phyloP scores from a whole-genome alignment of 345 rosid genomes.

The Pistacia vera region DNA sequence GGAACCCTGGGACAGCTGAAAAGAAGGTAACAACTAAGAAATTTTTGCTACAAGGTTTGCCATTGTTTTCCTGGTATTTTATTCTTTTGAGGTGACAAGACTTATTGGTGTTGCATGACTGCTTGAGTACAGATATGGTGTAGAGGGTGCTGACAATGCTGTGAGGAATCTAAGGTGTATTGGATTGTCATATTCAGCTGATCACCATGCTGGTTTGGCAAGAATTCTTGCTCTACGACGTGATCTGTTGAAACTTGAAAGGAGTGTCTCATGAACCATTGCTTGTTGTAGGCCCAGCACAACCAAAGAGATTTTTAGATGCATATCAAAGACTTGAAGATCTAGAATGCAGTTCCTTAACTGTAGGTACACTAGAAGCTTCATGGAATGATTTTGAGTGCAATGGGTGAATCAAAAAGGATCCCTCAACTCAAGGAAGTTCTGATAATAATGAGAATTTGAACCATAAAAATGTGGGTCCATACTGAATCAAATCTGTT shows the following conservation, averaged over 20 bases:
- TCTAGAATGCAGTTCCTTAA: conserved; percentile 90
- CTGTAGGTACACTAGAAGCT: conserved; percentile 66
- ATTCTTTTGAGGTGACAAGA: neutral
- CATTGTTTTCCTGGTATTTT: neutral
- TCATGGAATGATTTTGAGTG: conserved; percentile 61
- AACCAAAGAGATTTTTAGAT: conserved; percentile 74
- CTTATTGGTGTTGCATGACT: neutral
- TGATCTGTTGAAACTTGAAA: conserved; percentile 66
- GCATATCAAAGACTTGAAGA: conserved; percentile 92
- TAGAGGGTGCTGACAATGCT: conserved; percentile 72
- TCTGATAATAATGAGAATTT: conserved; percentile 1
- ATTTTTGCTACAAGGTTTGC: neutral
- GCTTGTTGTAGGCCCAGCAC: conserved; percentile 77
- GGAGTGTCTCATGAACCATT: conserved; percentile 70
- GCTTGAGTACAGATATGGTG: conserved; percentile 55
- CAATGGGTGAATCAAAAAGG: conserved; percentile 26
- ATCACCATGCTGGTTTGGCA: conserved; percentile 89
- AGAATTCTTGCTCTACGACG: conserved; percentile 82
- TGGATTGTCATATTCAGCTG: conserved; percentile 99
- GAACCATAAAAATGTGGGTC: conserved; percentile 16
- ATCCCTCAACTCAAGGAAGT: conserved; percentile 29
- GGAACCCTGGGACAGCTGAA: conserved; percentile 95
- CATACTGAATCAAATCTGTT: conserved; percentile 51
- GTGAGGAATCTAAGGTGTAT: conserved; percentile 64
- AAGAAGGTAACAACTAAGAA: conserved; percentile 56